Base-by-base conservation (phyloP, 352 stramenopile species). In the Pythium phragmitis region DNA sequence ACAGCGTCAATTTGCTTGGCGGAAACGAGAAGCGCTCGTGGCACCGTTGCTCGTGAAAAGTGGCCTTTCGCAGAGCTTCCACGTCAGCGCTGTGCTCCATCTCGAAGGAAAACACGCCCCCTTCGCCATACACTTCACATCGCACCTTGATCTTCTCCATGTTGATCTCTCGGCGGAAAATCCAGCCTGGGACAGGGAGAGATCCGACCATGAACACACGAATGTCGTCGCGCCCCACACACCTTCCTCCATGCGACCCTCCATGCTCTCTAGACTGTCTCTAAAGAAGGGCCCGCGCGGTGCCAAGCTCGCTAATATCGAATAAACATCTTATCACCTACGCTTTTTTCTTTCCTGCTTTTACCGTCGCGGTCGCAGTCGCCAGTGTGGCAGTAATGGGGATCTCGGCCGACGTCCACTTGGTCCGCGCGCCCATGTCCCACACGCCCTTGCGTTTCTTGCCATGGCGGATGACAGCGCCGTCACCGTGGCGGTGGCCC, bases 351-450 rank as follows among this genome's bases (percentile, higher is more conserved):
- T 17, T 37, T 21, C 16, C 17, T 3, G 36, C 21, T 4, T 39
- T 36, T 33, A 28, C 28, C 34, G 54, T 41, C 8, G 42, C 19
- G 7, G 42, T 48, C 12, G 17, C 30, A 4, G 41, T 26, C 30
- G 48, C 26, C 48, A 30, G n/a, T 3, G 30, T 7, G 30, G 21
- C 21, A 21, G 21, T 21, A 21, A 55, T 55, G 3, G 48, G 30
- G 48, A 55, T 48, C 33, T 91, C 79, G 36, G 79, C 77, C 14
- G 74, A 85, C 9, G 80, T 89, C 83, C 83, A 92, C 63, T 87
- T 89, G 30, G 80, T 56, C 14, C 80, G 79, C 17, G 75, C 68
- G 4, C 81, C 79, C 65, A 66, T 78, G 52, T 89, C 77, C 83
- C 83, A 92, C 26, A 84, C 48, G 0, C 81, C 83, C 7, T 72